Conservation (phyloP, 257 asterid species). For the Plectranthus barbatus region DNA sequence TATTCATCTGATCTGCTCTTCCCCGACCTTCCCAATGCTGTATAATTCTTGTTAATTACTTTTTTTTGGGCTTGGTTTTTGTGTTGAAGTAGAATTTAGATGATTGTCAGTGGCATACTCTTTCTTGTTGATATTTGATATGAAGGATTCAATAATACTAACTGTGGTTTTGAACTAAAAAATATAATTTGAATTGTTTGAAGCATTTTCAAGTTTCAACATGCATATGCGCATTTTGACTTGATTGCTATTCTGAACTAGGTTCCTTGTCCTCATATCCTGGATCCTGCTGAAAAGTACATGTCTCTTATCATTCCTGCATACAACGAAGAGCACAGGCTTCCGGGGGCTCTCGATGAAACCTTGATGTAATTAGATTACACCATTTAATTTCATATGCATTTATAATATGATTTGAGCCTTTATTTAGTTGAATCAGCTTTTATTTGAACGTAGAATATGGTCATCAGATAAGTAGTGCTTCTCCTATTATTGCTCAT, state of each 20-base stretch:
- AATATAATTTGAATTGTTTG: neutral
- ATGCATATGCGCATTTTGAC: neutral
- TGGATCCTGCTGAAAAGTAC: slow-evolving; percentile 77
- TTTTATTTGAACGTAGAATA: neutral
- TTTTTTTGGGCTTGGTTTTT: neutral
- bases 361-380: slow-evolving; percentile 46
- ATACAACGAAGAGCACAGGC: slow-evolving; percentile 85
- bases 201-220: neutral
- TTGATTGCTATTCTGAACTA: slow-evolving; percentile 21
- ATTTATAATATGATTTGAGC: neutral
- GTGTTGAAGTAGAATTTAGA: neutral
- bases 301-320: slow-evolving; percentile 81
- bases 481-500: too few species aligned
- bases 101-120: neutral
- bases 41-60: neutral
- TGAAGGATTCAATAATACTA: neutral
- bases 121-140: neutral
- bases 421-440: neutral
- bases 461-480: too few species aligned
- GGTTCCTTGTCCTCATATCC: slow-evolving; percentile 70
- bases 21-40: neutral
- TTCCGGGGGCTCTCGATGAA: slow-evolving; percentile 88
- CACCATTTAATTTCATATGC: slow-evolving; percentile 1
- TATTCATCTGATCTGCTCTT: neutral
- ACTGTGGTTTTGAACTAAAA: neutral